Evolutionary conservation across 495 filamentous ascomycete genomes (phyloP), one percentile per base, ranked within the genome.

Genomic region (Trichoderma gamsii): DNA sequence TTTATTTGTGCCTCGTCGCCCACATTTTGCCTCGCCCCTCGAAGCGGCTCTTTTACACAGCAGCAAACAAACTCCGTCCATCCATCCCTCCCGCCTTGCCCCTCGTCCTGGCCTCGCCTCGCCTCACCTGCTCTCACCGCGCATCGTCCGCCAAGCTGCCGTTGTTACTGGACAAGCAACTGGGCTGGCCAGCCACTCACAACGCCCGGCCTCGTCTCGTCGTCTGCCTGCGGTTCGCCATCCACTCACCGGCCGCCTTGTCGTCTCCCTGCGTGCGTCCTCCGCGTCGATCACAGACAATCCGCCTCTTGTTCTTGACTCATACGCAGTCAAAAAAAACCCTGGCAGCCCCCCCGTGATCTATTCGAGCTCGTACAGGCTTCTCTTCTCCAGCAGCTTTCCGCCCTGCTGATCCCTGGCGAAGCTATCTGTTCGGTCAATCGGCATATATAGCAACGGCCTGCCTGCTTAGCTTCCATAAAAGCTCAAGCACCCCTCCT

Each of bases 1-100:
- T 61, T 32, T 61, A 61, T 61, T 61, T 32, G 56, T 61, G 56
- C 56, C 27, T 61, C 56, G 8, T 32, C 56, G 23, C 56, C 56
- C 56, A 23, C 56, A 61, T 61, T 49, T 32, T 11, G 27, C 27
- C 56, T 61, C 56, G 56, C 56, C 56, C 23, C 56, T 61, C 56
- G 44, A 29, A 18, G 23, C 23, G 56, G 56, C 56, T 32, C 27
- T 21, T 61, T 21, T 52, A 18, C 18, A 52, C 3, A 21, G 43
- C 43, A 52, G 44, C 0, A 49, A n/a, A n/a, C 1, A 11, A 56
- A 23, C 51, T 25, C 23, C 51, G 27, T 21, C 51, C 56, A 61
- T 29, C 56, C 56, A 61, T 61, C 25, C 56, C 1, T 61, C 56
- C 56, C 23, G 25, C 56, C 27, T 15, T 61, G 25, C 23, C 56